phyloP scores from a whole-genome alignment of 805 yeast genomes.

The Ogataea philodendri region DNA sequence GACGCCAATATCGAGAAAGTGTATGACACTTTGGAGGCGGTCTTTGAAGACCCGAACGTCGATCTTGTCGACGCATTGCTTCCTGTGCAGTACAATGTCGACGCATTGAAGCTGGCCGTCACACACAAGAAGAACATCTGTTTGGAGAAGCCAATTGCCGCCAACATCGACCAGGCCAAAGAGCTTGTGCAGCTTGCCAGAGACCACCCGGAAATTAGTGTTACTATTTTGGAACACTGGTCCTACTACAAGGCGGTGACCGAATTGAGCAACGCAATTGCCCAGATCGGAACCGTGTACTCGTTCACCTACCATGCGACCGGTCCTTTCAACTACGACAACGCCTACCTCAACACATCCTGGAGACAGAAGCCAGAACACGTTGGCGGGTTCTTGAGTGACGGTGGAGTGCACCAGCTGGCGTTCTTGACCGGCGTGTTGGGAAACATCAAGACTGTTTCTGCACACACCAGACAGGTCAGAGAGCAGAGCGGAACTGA shows the following conservation, averaged over 20 bases:
- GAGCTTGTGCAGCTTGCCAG: constrained; percentile 70
- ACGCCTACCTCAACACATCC: constrained; percentile 63
- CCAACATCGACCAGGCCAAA: constrained; percentile 73
- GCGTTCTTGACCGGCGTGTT: constrained; percentile 80
- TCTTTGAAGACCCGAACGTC: constrained; percentile 61
- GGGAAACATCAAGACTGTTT: constrained; percentile 68
- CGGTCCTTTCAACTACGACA: constrained; percentile 62
- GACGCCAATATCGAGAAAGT: constrained; percentile 57
- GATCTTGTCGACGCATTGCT: constrained; percentile 81
- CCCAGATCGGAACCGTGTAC: constrained; percentile 68
- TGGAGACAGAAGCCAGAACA: constrained; percentile 94
- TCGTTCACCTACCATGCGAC: constrained; percentile 73
- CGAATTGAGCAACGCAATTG: constrained; percentile 53
- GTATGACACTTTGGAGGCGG: constrained; percentile 59
- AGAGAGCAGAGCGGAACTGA: constrained; percentile 76
- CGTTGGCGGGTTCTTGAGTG: constrained; percentile 88
- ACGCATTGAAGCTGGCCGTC: constrained; percentile 66
- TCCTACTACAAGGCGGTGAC: constrained; percentile 61
- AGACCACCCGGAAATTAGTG: constrained; percentile 57
- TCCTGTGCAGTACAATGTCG: constrained; percentile 81
- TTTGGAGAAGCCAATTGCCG: constrained; percentile 92
- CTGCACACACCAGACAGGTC: constrained; percentile 76
- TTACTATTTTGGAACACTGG: constrained; percentile 86
- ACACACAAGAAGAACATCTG: constrained; percentile 73
- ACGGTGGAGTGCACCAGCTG: constrained; percentile 96